Base-by-base conservation (phyloP, 495 filamentous ascomycete species). In the Penicilliopsis zonata region DNA sequence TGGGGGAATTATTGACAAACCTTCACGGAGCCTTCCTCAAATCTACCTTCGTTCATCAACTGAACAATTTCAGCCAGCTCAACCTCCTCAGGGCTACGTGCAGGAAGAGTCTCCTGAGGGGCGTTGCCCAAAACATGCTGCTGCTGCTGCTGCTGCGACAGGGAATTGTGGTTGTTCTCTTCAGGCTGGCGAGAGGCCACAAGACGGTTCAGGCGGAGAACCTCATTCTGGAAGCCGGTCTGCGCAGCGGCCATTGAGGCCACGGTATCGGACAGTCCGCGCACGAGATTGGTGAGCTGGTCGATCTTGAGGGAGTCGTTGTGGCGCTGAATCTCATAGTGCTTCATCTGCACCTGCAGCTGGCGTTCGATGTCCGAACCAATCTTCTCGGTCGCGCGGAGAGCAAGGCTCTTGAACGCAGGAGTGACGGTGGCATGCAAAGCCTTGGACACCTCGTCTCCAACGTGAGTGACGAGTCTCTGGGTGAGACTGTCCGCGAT, bases 261-360 rank as follows among this genome's bases (percentile, higher is more conserved):
- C 16, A 96, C 67, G 6, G 77, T 85, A 36, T 80, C 73, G 9
- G 78, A 70, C 34, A 95, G 63, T 26, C 70, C 62, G 20, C 69
- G 73, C 7, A 94, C 78, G 15, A 83, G 67, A 4, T 66, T 59
- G 10, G 78, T 79, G 38, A 98, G 70, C 41, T 87, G 74, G 28
- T 94, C 83, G 36, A 95, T 82, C 63, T 93, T 93, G 19, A 61
- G 63, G 18, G 65, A 66, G 41, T 94, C 86, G 14, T 66, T 63
- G 13, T 72, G 67, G 26, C 75, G 81, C 47, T 78, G 74, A n/a
- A 61, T 47, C 43, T 94, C 81, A 13, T 78, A 64, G 14, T 72
- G 63, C 33, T 70, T 67, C 30, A 84, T 60, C 42, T 78, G 72
- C 24, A 71, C 67, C 21, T 67, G 58, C 28, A 78, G 63, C 30